Evolutionary conservation across 1,284 basidiomycete genomes (phyloP), one percentile per base, ranked within the genome.

Genomic region (Puccinia coronata): DNA sequence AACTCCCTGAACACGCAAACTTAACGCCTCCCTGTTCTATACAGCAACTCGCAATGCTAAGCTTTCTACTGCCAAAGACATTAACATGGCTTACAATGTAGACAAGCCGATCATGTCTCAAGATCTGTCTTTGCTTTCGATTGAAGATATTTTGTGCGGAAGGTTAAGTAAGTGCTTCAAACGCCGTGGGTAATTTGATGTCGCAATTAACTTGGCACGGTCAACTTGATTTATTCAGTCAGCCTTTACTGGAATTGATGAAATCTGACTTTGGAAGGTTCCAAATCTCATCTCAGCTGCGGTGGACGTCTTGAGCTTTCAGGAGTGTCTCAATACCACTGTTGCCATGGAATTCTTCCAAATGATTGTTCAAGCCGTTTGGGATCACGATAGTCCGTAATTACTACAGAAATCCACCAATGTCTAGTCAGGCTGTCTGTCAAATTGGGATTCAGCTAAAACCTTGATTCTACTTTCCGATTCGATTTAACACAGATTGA

Each of bases 71-170:
- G 69, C 82, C 12, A 61, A 83, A 6, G 80, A 82, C 3, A 87
- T 84, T 1, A 83, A 89, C 4, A 92, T 94, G 84, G 89, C 91
- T 47, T 93, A 99, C 86, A 96, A 98, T 84, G 93, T 99, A 39
- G 97, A 99, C 88, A 98, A 95, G 88, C 93, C 93, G 82, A 96
- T 99, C 91, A 89, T 98, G 69, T 89, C 91, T 0, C 96, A 98
- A 85, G 97, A 99, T 85, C 88, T 96, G 76, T 91, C 93, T 0
- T 88, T 99, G 28, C 89, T 99, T 36, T 89, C 92, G 9, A 88
- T 90, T 20, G 96, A 98, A 84, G 88, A 91, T 0, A 91, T 95
- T 41, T 87, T 97, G 80, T 91, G 93, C 83, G 94, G 94, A 23
- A 90, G 97, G 53, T 87, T 98, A 4, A 91, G n/a, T n/a, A n/a